phyloP scores from a whole-genome alignment of 257 asterid species.

The Penstemon eatonii region DNA sequence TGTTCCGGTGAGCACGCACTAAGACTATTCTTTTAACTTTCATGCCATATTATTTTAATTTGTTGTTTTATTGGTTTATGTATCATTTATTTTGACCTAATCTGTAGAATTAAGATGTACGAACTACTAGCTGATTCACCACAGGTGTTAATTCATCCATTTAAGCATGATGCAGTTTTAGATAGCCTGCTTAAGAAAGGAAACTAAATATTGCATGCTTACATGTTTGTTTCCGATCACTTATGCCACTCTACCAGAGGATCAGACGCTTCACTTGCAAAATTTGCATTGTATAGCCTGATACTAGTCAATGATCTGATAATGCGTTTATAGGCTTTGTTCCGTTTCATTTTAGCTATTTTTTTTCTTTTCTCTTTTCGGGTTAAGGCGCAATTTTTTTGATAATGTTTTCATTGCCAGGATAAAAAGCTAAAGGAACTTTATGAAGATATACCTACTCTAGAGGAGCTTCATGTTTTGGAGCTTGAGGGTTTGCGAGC shows the following conservation, averaged over 20 bases:
- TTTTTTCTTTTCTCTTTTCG: neutral
- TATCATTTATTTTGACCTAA: neutral
- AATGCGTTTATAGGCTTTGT: constrained; percentile 7
- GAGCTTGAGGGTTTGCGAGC: constrained; percentile 80
- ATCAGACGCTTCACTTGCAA: constrained; percentile 3
- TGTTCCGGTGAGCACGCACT: constrained; percentile 82
- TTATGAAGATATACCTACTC: constrained; percentile 76
- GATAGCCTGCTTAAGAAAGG: constrained; percentile 18
- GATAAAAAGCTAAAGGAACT: constrained; percentile 89
- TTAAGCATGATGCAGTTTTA: constrained; percentile 10
- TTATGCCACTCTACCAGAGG: constrained; percentile 11
- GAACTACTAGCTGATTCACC: constrained; percentile 9
- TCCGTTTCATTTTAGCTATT: neutral
- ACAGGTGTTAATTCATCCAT: constrained; percentile 6
- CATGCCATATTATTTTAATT: constrained; percentile 11
- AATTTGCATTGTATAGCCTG: constrained; percentile 6
- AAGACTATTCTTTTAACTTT: constrained; percentile 26
- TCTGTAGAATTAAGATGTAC: neutral
- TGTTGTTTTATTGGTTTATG: constrained; percentile 19
- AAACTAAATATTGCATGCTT: neutral
- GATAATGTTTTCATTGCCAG: constrained; percentile 39
- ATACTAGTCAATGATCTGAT: neutral
- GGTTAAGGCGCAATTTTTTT: constrained; percentile 15
- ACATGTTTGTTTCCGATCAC: constrained; percentile 14
- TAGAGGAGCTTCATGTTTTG: constrained; percentile 82